Evolutionary conservation across 2,329 filamentous ascomycete genomes (phyloP), one percentile per base, ranked within the genome.

Genomic region (Venturia nashicola): DNA sequence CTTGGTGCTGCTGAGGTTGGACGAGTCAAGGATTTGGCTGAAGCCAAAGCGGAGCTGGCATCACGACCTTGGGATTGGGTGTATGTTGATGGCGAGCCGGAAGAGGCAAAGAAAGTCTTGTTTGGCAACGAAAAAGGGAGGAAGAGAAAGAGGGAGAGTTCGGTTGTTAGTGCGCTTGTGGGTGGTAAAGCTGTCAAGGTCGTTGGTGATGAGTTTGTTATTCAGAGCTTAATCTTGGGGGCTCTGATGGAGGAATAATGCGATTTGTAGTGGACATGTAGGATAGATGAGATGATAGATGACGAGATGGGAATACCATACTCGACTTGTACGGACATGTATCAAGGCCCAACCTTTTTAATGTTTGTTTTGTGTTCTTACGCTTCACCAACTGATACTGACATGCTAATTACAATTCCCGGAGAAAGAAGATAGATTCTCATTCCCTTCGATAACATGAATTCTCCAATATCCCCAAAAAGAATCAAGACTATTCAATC

Each of bases 171-270:
- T 71, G 76, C 18, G 70, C 76, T 54, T 77, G 51, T 57, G 5
- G 80, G 14, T 12, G 32, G n/a, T 20, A 79, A 81, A 69, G 82
- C 76, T 66, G 79, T 91, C 44, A 83, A 82, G 67, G 82, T 94
- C 55, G 82, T 96, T 62, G 88, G 86, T 64, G 88, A 95, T 72
- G 93, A 97, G 75, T 85, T 93, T 71, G 85, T 97, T 27, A 86
- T 96, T 64, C 93, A 99, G 79, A 97, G 91, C 73, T 78, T 97
- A 65, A 97, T 99, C 67, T 74, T 96, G 61, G 93, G 92, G 0
- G 84, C 86, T 66, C 76, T 97, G 68, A 83, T 91, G 62, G 87
- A 90, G 66, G 82, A 84, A 61, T 76, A 84, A 61, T 76, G 64
- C 66, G 14, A 18, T 36, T n/a, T 57, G 51, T 57, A 34, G 11